A percentile compares a stretch with the other conserved stretches of the same genome.
These are phyloP conservation scores for Mycosarcoma maydis DNA, from an alignment of 1,284 basidiomycete genomes.

Conservation along the genomic window DNA sequence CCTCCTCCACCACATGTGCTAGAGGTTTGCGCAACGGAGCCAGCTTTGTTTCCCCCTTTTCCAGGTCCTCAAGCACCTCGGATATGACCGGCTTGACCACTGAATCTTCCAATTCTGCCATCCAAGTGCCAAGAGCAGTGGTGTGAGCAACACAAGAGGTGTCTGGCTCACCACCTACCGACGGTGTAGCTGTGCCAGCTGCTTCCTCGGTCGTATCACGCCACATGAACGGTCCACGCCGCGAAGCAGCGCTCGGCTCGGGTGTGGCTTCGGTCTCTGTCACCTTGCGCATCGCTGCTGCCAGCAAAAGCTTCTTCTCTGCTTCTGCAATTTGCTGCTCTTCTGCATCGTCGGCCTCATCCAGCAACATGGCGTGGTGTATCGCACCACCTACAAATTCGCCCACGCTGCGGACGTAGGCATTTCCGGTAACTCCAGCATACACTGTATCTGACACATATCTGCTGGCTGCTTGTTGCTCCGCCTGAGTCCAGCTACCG, in stretches of 20 bases:
- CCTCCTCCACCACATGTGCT: conserved; percentile 37
- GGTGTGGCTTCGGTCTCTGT: conserved; percentile 13
- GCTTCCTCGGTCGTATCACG: conserved; percentile 34
- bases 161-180: not conserved
- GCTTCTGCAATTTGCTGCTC: conserved; percentile 23
- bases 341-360: conserved; percentile 31
- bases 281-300: conserved; percentile 19
- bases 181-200: conserved; percentile 20
- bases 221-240: conserved; percentile 45
- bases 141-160: not conserved
- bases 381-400: conserved; percentile 52
- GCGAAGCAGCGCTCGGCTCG: conserved; percentile 28
- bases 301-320: conserved; percentile 9
- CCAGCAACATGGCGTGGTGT: conserved; percentile 32
- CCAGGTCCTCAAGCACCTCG: conserved; percentile 6
- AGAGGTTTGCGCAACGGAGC: conserved; percentile 15
- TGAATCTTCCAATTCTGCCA: not conserved
- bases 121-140: conserved; percentile 10
- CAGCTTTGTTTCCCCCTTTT: conserved; percentile 16
- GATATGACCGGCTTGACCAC: conserved; percentile 9
- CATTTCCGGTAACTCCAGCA: conserved; percentile 38
- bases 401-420: conserved; percentile 51
- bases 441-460: conserved; percentile 50
- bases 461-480: conserved; percentile 32
- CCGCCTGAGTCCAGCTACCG: conserved; percentile 15